phyloP scores from a whole-genome alignment of 768 basidiomycete genomes.

The Glaciozyma martinii region DNA sequence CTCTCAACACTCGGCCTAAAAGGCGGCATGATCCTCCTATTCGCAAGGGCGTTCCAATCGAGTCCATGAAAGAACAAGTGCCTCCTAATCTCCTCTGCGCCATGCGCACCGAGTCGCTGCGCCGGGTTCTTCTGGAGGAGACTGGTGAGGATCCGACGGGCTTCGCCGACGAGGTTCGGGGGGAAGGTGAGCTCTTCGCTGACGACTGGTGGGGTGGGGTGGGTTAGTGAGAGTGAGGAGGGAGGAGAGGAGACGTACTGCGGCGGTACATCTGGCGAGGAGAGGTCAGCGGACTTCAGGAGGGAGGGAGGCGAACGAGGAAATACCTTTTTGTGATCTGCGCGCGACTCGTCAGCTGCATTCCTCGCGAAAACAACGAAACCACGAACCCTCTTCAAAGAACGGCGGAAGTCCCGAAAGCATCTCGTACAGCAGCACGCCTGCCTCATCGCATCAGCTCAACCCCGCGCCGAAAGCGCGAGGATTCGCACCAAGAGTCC shows the following conservation, averaged over 20 bases:
- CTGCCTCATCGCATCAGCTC: too few species aligned
- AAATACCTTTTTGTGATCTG: conserved; percentile 45
- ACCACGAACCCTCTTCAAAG: conserved; percentile 62
- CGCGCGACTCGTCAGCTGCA: conserved; percentile 53
- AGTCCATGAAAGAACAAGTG: conserved; percentile 91
- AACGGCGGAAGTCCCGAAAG: conserved; percentile 89
- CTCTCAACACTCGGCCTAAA: conserved; percentile 97
- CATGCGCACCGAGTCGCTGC: conserved; percentile 72
- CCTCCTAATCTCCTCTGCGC: conserved; percentile 87
- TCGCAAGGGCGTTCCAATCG: conserved; percentile 69
- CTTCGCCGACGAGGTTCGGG: conserved; percentile 72
- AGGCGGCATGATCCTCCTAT: conserved; percentile 93
- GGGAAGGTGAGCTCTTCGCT: conserved; percentile 79
- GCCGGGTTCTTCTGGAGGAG: conserved; percentile 81
- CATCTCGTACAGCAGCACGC: conserved; percentile 77
- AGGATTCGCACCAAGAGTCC: conserved; percentile 63
- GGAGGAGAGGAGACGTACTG: conserved; percentile 42
- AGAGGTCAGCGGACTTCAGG: too few species aligned
- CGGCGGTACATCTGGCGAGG: background rate
- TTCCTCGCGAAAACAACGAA: background rate
- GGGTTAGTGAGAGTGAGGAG: conserved; percentile 38
- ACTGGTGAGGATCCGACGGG: conserved; percentile 71
- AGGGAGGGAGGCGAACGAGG: background rate
- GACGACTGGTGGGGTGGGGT: conserved; percentile 45
- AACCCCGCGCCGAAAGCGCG: too few species aligned